phyloP scores from a whole-genome alignment of 2,329 filamentous ascomycete species.

The Rugonectria rugulosa region DNA sequence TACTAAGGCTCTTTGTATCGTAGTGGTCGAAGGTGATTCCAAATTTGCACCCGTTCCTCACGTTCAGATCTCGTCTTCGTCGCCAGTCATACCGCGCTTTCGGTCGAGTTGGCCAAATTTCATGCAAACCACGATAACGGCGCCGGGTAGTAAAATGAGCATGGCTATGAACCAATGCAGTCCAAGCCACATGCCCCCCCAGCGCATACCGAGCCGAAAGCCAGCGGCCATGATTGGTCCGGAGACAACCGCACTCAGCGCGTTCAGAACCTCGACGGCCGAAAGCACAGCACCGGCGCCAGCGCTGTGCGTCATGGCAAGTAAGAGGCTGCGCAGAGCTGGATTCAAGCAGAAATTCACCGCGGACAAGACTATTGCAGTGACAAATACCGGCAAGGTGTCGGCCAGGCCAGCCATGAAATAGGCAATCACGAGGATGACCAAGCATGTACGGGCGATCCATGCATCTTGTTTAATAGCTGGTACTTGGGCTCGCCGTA shows the following conservation, averaged over 20 bases:
- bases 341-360: slow-evolving; percentile 9
- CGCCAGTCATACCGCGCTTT: not conserved
- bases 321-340: slow-evolving; percentile 5
- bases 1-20: not conserved
- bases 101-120: not conserved
- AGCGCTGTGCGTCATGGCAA: slow-evolving; percentile 5
- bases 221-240: not conserved
- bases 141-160: not conserved
- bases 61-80: not conserved
- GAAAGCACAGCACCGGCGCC: slow-evolving; percentile 6
- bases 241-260: slow-evolving; percentile 3
- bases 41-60: not conserved
- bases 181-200: slow-evolving; percentile 6
- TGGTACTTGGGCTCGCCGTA: not conserved
- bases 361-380: not conserved
- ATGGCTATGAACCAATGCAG: slow-evolving; percentile 5
- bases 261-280: slow-evolving; percentile 6
- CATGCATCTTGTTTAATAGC: slow-evolving; percentile 4
- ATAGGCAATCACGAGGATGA: slow-evolving; percentile 4
- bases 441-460: slow-evolving; percentile 5
- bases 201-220: slow-evolving; percentile 5
- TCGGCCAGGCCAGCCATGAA: slow-evolving; percentile 5
- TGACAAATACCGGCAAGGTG: slow-evolving; percentile 1
- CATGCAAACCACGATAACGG: not conserved
- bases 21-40: not conserved